phyloP scores from a whole-genome alignment of 148 eudicot genomes.

The Drosera capensis region DNA sequence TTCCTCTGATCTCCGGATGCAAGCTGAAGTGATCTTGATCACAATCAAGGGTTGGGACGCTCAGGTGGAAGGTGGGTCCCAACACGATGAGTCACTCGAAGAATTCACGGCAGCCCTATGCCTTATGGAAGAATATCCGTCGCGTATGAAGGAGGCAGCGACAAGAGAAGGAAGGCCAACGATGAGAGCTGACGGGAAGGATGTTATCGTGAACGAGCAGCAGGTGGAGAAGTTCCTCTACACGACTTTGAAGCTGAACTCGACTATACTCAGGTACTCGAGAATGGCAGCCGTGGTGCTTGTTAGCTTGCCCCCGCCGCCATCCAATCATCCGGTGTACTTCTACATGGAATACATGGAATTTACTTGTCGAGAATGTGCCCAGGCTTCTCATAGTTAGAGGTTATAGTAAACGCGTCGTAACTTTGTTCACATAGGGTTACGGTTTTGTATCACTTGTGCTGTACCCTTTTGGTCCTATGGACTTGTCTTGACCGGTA shows the following conservation, averaged over 20 bases:
- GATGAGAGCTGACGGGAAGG: conserved; percentile 78
- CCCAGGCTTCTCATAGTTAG: conserved; percentile 91
- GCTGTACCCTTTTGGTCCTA: no score
- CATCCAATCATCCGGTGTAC: conserved; percentile 63
- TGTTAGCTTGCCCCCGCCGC: conserved; percentile 91
- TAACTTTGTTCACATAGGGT: conserved; percentile 88
- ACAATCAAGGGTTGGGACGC: conserved; percentile 88
- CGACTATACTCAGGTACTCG: conserved; percentile 61
- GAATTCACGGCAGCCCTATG: conserved; percentile 59
- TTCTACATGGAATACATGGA: conserved; percentile 98
- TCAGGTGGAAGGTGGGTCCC: conserved; percentile 37
- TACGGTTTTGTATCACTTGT: no score
- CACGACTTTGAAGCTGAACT: conserved; percentile 77
- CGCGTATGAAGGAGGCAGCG: conserved; percentile 47
- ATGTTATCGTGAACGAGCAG: conserved; percentile 64
- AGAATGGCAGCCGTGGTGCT: conserved; percentile 97
- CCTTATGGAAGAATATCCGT: conserved; percentile 45
- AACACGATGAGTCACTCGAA: conserved; percentile 66
- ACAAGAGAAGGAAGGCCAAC: conserved; percentile 38
- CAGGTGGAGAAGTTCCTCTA: conserved; percentile 89
- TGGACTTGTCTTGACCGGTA: no score
- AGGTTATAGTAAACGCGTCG: conserved; percentile 87
- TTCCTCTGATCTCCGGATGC: conserved; percentile 89
- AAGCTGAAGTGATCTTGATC: conserved; percentile 85
- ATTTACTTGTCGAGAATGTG: conserved; percentile 83